Evolutionary conservation across 495 filamentous ascomycete species (phyloP), one percentile per base, ranked within the genome.

Genomic region (Tuber magnatum): DNA sequence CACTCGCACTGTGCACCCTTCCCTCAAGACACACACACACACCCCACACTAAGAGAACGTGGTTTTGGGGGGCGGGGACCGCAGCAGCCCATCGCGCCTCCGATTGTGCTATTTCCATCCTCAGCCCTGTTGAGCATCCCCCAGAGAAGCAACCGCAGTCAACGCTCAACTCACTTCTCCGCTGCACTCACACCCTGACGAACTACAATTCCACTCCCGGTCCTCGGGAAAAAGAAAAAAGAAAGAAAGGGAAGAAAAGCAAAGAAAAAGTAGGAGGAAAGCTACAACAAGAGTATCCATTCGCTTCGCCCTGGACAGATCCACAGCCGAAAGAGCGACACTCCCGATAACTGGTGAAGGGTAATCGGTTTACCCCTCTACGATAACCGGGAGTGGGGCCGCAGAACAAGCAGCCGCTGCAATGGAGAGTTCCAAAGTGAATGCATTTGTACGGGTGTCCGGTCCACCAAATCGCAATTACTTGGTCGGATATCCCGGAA

Each of bases 381-480:
- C 72, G 77, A 78, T 71, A 79, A 73, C 39, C 72, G 75, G 77
- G 77, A 74, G 77, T 79, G 77, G 77, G 72, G 76, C 70, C 65
- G 71, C 78, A 72, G 70, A 46, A 78, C 40, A 56, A 74, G 43
- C 69, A 69, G 61, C 42, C 56, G 61, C 73, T 71, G 71, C 70
- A 65, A 79, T 79, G 77, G 77, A 79, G 42, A 75, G 74, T 71
- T 77, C 78, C 76, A 83, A 78, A 78, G 81, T 94, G 89, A 88
- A 93, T 83, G 94, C 94, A 83, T 94, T 92, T 84, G 95, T 99
- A 86, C 92, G 96, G 87, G 93, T 99, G 86, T 96, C 93, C 82
- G 95, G 95, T 79, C 94, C 94, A 79, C 93, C 95, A 79, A 99
- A 99, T 86, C 95, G 93, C 85, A 94, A 93, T 84, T 97, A 94